Evolutionary conservation across 345 rosid genomes (phyloP), one percentile per base, ranked within the genome.

Genomic region (Corchorus olitorius): DNA sequence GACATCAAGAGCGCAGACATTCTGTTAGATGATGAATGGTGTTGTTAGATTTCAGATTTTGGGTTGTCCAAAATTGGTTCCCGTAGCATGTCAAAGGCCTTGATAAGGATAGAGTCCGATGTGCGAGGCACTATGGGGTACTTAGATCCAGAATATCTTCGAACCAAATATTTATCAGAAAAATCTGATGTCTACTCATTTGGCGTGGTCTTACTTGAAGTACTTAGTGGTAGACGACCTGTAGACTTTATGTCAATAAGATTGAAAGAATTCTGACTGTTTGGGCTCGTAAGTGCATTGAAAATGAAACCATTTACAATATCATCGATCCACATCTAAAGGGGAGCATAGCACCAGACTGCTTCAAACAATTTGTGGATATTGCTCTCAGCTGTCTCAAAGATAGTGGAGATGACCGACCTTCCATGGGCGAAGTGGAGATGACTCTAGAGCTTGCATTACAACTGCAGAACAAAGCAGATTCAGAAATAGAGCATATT

Each of bases 131-230:
- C 75, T 19, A 53, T 70, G 7, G 87, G 84, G 10, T 84, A 84
- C 27, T 45, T 79, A n/a, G 85, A 72, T 37, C 83, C 85, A 0
- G 85, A 84, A 39, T 39, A 39, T 4, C 43, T 39, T 27, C 27
- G 1, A 39, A 39, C 5, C 6, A 1, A 39, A 39, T 4, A 39
- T 4, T 39, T 39, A 6, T 3, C 43, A 1, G 83, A 79, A 39
- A 81, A 78, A 69, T 81, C 79, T 9, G 84, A 84, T 33, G 82
- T 81, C 11, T 84, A 63, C 49, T 77, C 85, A 0, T 81, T 84
- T 49, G 87, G 87, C 3, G 83, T 84, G 14, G 81, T 81, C 55
- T 59, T 84, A 8, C 66, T 74, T 6, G 87, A 84, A 67, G 83
- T 84, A 53, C 37, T 84, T 45, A 76, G 65, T 9, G 85, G 74